Evolutionary conservation across 176 grass and related monocot genomes (phyloP).

Genomic region (Oryza brachyantha): DNA sequence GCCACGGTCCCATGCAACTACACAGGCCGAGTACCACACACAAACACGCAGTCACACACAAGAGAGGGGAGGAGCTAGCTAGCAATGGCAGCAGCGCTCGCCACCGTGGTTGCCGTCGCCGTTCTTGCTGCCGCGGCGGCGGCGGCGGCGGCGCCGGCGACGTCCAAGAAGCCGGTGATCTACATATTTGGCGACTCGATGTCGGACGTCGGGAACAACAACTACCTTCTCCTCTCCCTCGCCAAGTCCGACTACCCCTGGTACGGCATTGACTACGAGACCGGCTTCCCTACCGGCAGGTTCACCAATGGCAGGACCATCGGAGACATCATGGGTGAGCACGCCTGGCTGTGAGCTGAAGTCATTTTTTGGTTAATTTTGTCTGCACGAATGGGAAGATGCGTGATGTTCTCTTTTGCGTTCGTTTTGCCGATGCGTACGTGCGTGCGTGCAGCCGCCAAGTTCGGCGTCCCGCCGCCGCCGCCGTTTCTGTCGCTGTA

Average conservation of each 20-base stretch:
- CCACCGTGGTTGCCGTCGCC: conserved; percentile 1
- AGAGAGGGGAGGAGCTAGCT: background rate
- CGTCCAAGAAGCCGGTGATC: conserved; percentile 39
- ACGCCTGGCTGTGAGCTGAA: no score
- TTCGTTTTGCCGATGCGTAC: background rate
- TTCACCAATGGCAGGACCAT: conserved; percentile 95
- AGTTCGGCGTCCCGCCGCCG: conserved; percentile 65
- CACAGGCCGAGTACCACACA: background rate
- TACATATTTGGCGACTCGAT: conserved; percentile 93
- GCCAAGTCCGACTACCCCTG: conserved; percentile 90
- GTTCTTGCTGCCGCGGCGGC: conserved; percentile 17
- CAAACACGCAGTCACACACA: background rate
- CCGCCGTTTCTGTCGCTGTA: conserved; percentile 76
- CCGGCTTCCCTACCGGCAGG: conserved; percentile 62
- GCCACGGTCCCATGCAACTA: background rate
- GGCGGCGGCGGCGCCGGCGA: background rate
- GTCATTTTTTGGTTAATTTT: no score
- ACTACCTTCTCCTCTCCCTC: conserved; percentile 72
- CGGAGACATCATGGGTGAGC: conserved; percentile 88
- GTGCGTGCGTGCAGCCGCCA: conserved; percentile 53
- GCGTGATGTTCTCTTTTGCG: background rate
- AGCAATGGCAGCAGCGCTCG: conserved; percentile 53
- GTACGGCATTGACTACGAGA: conserved; percentile 83
- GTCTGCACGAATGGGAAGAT: background rate
- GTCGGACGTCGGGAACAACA: conserved; percentile 96